Conservation (phyloP, 768 basidiomycete genomes). For the Tylopilus felleus region DNA sequence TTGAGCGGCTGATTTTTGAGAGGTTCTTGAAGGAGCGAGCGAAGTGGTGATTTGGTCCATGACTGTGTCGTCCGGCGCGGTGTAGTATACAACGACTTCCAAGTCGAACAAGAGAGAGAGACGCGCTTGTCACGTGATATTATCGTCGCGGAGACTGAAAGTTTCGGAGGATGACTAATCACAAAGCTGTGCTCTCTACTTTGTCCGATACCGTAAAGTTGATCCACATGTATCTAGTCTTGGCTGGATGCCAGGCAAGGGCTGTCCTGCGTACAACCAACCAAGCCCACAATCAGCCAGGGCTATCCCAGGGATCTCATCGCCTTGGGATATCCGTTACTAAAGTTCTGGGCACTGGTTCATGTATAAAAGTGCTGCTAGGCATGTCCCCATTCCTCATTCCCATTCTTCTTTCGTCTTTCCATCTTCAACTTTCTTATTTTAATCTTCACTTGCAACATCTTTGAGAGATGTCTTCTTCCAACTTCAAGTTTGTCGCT, state of each 20-base stretch:
- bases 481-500: conserved; percentile 13
- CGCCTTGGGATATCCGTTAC: no score
- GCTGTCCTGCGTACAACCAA: not conserved
- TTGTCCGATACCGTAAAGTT: no score
- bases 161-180: not conserved
- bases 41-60: conserved; percentile 72
- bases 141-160: not conserved
- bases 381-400: not conserved
- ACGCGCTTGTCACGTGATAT: conserved; percentile 33
- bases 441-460: not conserved
- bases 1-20: conserved; percentile 55
- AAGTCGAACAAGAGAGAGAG: conserved; percentile 18
- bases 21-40: conserved; percentile 53
- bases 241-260: not conserved
- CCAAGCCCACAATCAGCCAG: no score
- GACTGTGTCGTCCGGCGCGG: no score
- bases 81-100: not conserved
- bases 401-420: not conserved
- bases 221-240: no score
- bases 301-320: no score
- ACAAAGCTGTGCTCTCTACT: not conserved
- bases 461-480: conserved; percentile 20
- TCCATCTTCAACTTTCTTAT: not conserved
- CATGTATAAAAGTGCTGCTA: not conserved
- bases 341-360: no score